Conservation (phyloP, 1,284 basidiomycete species). For the Leucoagaricus sp. region DNA sequence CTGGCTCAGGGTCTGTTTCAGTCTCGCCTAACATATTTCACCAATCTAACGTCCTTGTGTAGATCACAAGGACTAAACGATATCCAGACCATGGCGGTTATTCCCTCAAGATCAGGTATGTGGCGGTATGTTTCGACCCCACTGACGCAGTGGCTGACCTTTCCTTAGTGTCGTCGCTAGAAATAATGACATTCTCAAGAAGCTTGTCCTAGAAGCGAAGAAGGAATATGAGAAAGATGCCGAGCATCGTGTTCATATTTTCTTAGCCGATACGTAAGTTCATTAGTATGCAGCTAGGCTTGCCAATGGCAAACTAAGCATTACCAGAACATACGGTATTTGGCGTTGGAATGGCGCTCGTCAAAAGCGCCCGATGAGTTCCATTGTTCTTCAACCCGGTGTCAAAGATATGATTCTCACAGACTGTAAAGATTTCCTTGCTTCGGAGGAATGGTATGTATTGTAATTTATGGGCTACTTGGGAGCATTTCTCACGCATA, state of each 20-base stretch:
- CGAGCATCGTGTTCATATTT: slow-evolving; percentile 84
- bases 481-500: not conserved
- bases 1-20: slow-evolving; percentile 69
- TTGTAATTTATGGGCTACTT: slow-evolving; percentile 16
- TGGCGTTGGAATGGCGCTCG: slow-evolving; percentile 87
- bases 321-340: slow-evolving; percentile 60
- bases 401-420: slow-evolving; percentile 86
- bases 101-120: slow-evolving; percentile 77
- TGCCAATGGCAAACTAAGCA: slow-evolving; percentile 8
- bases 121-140: slow-evolving; percentile 12
- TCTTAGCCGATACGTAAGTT: slow-evolving; percentile 81
- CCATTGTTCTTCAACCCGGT: slow-evolving; percentile 81
- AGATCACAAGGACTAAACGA: slow-evolving; percentile 80
- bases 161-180: slow-evolving; percentile 73
- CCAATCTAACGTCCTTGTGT: slow-evolving; percentile 26
- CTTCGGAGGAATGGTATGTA: slow-evolving; percentile 79
- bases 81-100: slow-evolving; percentile 71
- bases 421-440: slow-evolving; percentile 82
- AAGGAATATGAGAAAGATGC: slow-evolving; percentile 86
- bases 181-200: slow-evolving; percentile 83
- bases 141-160: slow-evolving; percentile 5
- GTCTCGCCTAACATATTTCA: slow-evolving; percentile 18
- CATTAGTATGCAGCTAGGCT: slow-evolving; percentile 7
- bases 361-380: slow-evolving; percentile 84
- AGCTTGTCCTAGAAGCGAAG: slow-evolving; percentile 81